Evolutionary conservation across 306 rosid species (phyloP).

Genomic region (Hippophae rhamnoides): DNA sequence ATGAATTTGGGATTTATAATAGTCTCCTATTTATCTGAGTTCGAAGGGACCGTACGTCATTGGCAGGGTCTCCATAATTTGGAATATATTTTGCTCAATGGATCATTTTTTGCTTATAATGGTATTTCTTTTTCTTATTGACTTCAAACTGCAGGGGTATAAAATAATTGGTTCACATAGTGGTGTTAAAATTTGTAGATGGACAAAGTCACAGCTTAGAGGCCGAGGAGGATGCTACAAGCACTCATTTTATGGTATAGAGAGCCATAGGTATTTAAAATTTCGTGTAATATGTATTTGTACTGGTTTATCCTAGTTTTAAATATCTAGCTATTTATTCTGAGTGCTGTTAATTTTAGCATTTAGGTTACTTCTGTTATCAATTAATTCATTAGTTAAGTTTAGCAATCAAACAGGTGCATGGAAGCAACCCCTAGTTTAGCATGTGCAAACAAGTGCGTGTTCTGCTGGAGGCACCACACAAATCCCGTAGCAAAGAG

Average conservation of each 20-base stretch:
- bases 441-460: slow-evolving; percentile 98
- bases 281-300: background rate
- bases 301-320: no score
- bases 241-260: slow-evolving; percentile 98
- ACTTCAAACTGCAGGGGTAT: slow-evolving; percentile 59
- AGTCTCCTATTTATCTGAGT: no score
- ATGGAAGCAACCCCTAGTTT: slow-evolving; percentile 99
- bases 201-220: slow-evolving; percentile 97
- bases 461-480: slow-evolving; percentile 99
- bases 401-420: slow-evolving; percentile 57
- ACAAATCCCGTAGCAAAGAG: slow-evolving; percentile 97
- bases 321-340: no score
- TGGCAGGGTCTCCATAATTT: background rate
- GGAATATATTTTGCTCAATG: background rate
- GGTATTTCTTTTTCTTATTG: slow-evolving; percentile 15
- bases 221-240: slow-evolving; percentile 99
- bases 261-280: slow-evolving; percentile 77
- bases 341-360: no score
- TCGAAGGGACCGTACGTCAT: no score
- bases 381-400: slow-evolving; percentile 3
- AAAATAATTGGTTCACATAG: slow-evolving; percentile 89
- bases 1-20: no score
- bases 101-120: no score
- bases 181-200: slow-evolving; percentile 96
- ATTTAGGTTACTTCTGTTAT: slow-evolving; percentile 8